Percentiles rank a stretch among this genome's conserved stretches.
Evolutionary conservation across 331 rosid species (phyloP).

Genomic region (Erythrophleum ivorense): DNA sequence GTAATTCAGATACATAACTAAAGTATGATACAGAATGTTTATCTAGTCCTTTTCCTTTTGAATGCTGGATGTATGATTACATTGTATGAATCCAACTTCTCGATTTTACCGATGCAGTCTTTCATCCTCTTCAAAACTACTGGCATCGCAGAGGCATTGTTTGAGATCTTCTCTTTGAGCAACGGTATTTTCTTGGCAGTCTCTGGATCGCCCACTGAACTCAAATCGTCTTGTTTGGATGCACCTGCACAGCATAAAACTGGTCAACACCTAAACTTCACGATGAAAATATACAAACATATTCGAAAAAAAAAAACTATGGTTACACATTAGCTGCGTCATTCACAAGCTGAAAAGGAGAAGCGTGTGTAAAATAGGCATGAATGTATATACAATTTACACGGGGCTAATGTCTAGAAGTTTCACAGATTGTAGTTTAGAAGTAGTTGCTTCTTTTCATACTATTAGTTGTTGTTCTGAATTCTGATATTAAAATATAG

Average conservation of each 20-base stretch:
- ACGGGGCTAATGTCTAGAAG: background rate
- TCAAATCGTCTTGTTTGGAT: slow-evolving; percentile 41
- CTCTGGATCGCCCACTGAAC: slow-evolving; percentile 53
- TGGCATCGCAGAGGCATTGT: slow-evolving; percentile 62
- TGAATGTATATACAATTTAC: background rate
- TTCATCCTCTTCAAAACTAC: slow-evolving; percentile 69
- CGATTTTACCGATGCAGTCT: slow-evolving; percentile 70
- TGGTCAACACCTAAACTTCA: background rate
- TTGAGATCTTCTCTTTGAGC: slow-evolving; percentile 66
- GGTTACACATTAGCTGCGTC: background rate
- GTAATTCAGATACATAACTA: slow-evolving; percentile 10
- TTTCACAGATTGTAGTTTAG: background rate
- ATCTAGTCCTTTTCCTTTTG: slow-evolving; percentile 59
- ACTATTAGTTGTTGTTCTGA: background rate
- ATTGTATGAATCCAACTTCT: slow-evolving; percentile 62
- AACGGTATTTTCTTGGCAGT: slow-evolving; percentile 56
- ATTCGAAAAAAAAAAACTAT: background rate
- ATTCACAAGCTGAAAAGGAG: background rate
- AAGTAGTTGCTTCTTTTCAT: background rate
- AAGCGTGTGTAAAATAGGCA: background rate
- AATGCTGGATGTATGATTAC: slow-evolving; percentile 62
- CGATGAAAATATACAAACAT: background rate
- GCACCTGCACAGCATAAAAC: slow-evolving; percentile 40
- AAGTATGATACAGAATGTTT: slow-evolving; percentile 26
- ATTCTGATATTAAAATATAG: no score